Conservation (phyloP, 2,329 filamentous ascomycete species). For the Coniochaeta sp. region DNA sequence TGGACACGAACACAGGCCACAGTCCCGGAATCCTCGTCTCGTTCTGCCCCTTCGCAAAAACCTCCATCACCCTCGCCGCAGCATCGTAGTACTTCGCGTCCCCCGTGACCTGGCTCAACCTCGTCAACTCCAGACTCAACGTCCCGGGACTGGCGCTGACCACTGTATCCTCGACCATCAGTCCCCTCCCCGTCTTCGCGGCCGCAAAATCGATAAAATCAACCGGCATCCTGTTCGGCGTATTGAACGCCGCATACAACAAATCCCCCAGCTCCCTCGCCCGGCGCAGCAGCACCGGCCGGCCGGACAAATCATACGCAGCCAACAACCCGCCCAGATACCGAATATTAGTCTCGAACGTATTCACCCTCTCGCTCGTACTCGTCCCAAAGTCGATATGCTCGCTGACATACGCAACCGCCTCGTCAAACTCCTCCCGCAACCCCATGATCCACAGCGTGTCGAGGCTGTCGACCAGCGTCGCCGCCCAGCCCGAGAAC, state of each 20-base stretch:
- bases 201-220: constrained; percentile 38
- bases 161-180: constrained; percentile 27
- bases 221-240: constrained; percentile 35
- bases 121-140: constrained; percentile 64
- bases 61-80: constrained; percentile 57
- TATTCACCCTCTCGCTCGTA: constrained; percentile 43
- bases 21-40: constrained; percentile 62
- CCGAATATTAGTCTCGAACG: constrained; percentile 66
- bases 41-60: constrained; percentile 39
- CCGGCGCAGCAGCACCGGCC: constrained; percentile 31
- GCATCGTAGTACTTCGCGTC: constrained; percentile 70
- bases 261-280: constrained; percentile 37
- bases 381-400: constrained; percentile 55
- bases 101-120: constrained; percentile 64
- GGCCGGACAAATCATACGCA: constrained; percentile 60
- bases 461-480: constrained; percentile 60
- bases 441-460: constrained; percentile 69
- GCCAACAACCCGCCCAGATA: constrained; percentile 63
- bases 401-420: constrained; percentile 48
- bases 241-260: constrained; percentile 38
- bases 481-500: constrained; percentile 62
- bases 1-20: constrained; percentile 62
- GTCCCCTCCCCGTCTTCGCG: constrained; percentile 27
- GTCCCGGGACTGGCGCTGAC: constrained; percentile 46
- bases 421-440: constrained; percentile 56